These are phyloP conservation scores for Vanrija humicola DNA, from an alignment of 1,284 basidiomycete genomes.

Conservation along the genomic window DNA sequence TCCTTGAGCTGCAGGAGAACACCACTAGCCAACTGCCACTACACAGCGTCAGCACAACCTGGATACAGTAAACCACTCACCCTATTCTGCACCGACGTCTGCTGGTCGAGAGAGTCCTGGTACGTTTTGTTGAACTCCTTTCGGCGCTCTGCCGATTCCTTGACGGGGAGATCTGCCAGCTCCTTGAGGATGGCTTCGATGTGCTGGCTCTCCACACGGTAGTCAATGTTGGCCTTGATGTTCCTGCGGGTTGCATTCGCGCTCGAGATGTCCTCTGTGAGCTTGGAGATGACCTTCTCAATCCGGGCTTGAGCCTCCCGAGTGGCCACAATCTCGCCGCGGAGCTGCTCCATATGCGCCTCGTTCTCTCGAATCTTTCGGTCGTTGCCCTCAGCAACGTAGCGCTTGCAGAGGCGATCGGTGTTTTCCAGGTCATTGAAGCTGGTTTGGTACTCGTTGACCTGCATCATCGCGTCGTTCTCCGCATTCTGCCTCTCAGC, in stretches of 20 bases:
- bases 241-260: conserved; percentile 67
- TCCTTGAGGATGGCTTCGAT: conserved; percentile 66
- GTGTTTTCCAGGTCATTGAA: conserved; percentile 36
- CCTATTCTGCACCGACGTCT: conserved; percentile 55
- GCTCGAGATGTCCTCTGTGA: conserved; percentile 55
- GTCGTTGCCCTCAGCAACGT: conserved; percentile 65
- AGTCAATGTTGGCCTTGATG: conserved; percentile 79
- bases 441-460: conserved; percentile 33
- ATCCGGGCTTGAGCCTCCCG: conserved; percentile 57
- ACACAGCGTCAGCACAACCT: background rate
- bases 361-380: conserved; percentile 62
- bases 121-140: conserved; percentile 81
- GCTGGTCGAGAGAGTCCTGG: conserved; percentile 58
- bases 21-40: conserved; percentile 78
- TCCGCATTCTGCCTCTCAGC: conserved; percentile 32
- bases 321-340: conserved; percentile 50
- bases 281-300: conserved; percentile 55
- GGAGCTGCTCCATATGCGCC: conserved; percentile 54
- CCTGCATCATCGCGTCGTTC: conserved; percentile 31
- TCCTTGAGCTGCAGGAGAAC: conserved; percentile 72
- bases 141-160: conserved; percentile 71
- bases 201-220: conserved; percentile 65
- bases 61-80: conserved; percentile 50
- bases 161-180: conserved; percentile 72
- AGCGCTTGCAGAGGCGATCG: conserved; percentile 49